Base-by-base conservation (phyloP, 2,329 filamentous ascomycete species). In the Biscogniauxia marginata region DNA sequence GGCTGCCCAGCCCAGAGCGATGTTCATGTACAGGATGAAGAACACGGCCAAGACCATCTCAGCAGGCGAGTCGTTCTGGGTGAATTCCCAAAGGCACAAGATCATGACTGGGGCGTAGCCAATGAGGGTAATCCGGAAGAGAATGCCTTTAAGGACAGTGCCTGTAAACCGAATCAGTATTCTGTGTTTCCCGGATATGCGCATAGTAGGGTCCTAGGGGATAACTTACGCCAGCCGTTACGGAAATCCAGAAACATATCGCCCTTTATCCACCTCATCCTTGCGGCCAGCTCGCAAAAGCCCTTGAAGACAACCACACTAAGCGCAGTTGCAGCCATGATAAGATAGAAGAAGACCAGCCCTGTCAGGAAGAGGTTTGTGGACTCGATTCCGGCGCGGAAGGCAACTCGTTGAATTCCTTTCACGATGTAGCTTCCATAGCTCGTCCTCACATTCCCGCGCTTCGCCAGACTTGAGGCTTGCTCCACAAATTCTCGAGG, bases 351-450 rank as follows among this genome's bases (percentile, higher is more conserved):
- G 79, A 96, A 96, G 63, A 88, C 85, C 52, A 97, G 81, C 48
- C 91, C 91, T 1, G 93, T 97, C 78, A 97, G 82, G 80, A 97
- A 97, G 65, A 97, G 84, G 75, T 98, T 97, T 60, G 92, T 95
- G 2, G 85, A 80, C 75, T 98, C 93, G 60, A 98, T 97, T 56
- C 80, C 79, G 39, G 90, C 88, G 62, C 85, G 84, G 81, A 96
- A 97, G 24, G 91, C 92, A 46, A 96, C 92, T 73, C 93, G 88
- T 68, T 96, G 84, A 59, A 97, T 96, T 63, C 93, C 93, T 57
- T 83, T 87, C 34, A 97, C 87, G 54, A 85, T 68, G 60, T 81
- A 86, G 52, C 77, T 80, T 46, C 84, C 84, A 23, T 79, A 80
- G 20, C 73, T 74, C 16, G 79, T 80, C 66, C 78, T 77, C 57